Conservation (phyloP, 768 basidiomycete species). For the Psilocybe tampanensis region DNA sequence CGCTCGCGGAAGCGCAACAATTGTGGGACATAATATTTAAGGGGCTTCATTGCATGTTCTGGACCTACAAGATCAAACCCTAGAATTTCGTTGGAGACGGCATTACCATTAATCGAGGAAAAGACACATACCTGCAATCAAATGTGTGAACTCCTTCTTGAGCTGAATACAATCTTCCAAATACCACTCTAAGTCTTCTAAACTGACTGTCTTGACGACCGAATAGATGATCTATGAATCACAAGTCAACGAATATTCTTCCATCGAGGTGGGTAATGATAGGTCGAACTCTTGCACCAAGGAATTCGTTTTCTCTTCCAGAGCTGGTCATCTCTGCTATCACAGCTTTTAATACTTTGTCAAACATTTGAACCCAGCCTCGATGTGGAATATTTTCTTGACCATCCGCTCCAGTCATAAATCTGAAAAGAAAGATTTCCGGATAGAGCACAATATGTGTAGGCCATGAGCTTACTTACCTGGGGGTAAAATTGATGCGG, state of each 20-base stretch:
- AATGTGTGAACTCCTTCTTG: conserved; percentile 73
- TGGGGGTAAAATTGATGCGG: conserved; percentile 63
- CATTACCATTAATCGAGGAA: background rate
- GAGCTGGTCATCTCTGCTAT: conserved; percentile 50
- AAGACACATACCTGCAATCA: conserved; percentile 58
- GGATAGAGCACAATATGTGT: background rate
- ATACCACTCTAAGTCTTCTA: conserved; percentile 63
- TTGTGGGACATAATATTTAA: conserved; percentile 63
- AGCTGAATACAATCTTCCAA: conserved; percentile 75
- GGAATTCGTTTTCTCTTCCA: conserved; percentile 61
- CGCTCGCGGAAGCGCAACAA: conserved; percentile 61
- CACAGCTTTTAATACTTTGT: conserved; percentile 52
- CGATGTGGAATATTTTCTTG: conserved; percentile 58
- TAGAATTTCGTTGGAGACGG: conserved; percentile 24
- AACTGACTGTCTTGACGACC: conserved; percentile 56
- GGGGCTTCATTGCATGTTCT: conserved; percentile 61
- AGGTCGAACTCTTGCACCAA: conserved; percentile 60
- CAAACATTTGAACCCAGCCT: conserved; percentile 59
- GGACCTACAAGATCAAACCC: conserved; percentile 85
- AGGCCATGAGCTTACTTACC: conserved; percentile 50
- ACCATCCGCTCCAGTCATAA: conserved; percentile 60
- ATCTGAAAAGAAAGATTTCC: conserved; percentile 33
- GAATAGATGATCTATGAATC: conserved; percentile 72
- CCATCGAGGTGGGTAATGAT: background rate
- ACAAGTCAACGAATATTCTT: background rate